A percentile compares a stretch with the other conserved stretches of the same genome.
Conservation (phyloP, 768 basidiomycete genomes). For the Sistotremastrum suecicum region DNA sequence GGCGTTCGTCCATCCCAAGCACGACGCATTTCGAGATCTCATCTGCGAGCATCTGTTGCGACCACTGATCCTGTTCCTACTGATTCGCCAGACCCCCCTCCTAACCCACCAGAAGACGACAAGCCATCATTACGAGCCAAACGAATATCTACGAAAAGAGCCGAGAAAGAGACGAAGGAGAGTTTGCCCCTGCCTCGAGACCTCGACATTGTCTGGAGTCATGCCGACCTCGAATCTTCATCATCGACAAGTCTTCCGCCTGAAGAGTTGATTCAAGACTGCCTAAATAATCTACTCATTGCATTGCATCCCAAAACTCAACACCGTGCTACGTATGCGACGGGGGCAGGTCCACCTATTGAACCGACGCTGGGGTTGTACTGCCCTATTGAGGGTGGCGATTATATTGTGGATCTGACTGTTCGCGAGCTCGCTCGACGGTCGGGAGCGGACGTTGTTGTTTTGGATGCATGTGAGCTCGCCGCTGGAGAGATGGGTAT, state of each 20-base stretch:
- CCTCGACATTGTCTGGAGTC: constrained; percentile 53
- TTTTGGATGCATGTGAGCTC: constrained; percentile 72
- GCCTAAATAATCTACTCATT: constrained; percentile 59
- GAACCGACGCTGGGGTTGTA: constrained; percentile 81
- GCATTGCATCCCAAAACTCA: constrained; percentile 74
- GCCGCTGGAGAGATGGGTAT: constrained; percentile 81
- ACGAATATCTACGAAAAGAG: constrained; percentile 3
- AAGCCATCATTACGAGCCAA: not conserved
- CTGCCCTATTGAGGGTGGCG: constrained; percentile 81
- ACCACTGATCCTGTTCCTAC: too few species aligned
- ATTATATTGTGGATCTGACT: constrained; percentile 68
- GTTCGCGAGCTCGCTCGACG: constrained; percentile 63
- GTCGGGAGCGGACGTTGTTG: constrained; percentile 67
- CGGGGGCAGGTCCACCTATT: constrained; percentile 35
- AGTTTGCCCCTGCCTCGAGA: constrained; percentile 33
- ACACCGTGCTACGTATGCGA: constrained; percentile 48
- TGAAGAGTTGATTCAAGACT: constrained; percentile 62
- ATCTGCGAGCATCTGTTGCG: too few species aligned
- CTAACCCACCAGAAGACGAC: constrained; percentile 1
- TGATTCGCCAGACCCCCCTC: constrained; percentile 4
- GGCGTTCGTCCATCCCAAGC: too few species aligned
- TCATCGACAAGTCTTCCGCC: constrained; percentile 40
- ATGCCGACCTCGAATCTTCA: constrained; percentile 20
- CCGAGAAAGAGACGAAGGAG: constrained; percentile 18
- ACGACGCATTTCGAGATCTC: too few species aligned